Percentiles rank a stretch among this genome's conserved stretches.
These are phyloP conservation scores for Cercophora scortea DNA, from an alignment of 495 filamentous ascomycete genomes.

Conservation along the genomic window DNA sequence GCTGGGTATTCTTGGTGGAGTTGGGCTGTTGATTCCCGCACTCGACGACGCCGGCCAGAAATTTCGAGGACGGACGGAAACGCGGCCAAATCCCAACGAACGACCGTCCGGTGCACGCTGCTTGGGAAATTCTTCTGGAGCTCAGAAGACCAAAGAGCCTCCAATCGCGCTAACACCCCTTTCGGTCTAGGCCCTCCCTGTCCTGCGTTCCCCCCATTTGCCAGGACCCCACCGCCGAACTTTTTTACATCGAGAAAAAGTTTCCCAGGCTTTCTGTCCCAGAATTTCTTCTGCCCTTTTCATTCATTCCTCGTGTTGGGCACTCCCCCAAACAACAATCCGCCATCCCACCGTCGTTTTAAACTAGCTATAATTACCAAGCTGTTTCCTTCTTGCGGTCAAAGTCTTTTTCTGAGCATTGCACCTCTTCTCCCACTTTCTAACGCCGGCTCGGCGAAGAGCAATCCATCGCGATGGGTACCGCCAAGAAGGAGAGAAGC, in stretches of 20 bases:
- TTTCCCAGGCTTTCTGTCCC: conserved; percentile 1
- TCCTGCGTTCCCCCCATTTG: too few relatives aligned
- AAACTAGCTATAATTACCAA: neutral
- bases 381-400: conserved; percentile 8
- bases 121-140: neutral
- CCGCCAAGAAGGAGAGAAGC: conserved; percentile 83
- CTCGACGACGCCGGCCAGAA: too few relatives aligned
- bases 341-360: neutral
- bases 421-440: too few relatives aligned
- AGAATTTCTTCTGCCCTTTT: conserved; percentile 2
- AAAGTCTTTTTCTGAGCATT: conserved; percentile 12
- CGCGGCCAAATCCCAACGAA: too few relatives aligned
- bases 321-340: conserved; percentile 4
- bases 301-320: conserved; percentile 12
- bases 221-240: conserved; percentile 8
- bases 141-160: too few relatives aligned
- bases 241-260: conserved; percentile 4
- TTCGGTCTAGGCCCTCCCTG: too few relatives aligned
- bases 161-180: too few relatives aligned
- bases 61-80: too few relatives aligned
- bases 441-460: neutral
- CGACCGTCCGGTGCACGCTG: too few relatives aligned
- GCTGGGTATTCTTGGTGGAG: too few relatives aligned
- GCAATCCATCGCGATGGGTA: conserved; percentile 61
- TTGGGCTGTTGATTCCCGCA: too few relatives aligned